Base-by-base conservation (phyloP, 2,329 filamentous ascomycete species). In the Trichoderma sp. region DNA sequence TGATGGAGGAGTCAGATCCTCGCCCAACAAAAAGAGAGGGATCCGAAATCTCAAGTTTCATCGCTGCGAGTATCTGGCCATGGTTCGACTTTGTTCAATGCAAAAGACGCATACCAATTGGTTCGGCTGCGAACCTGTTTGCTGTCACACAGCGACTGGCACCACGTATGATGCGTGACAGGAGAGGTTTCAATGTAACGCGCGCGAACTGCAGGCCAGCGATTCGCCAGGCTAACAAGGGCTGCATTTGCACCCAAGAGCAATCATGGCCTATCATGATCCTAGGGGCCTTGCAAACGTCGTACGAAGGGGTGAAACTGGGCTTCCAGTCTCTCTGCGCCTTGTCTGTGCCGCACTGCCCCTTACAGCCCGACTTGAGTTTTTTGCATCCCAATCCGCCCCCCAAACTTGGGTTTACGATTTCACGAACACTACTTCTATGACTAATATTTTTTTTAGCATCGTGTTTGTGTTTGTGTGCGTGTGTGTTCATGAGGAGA, bases 81-180 rank as follows among this genome's bases (percentile, higher is more conserved):
- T 43, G 40, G 40, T 43, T 43, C 40, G 40, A 43, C 47, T n/a
- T 33, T 33, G 47, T 13, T 64, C 29, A 35, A 33, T 35, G 49
- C 33, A 64, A n/a, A n/a, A 55, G 24, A 29, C 52, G 47, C 40
- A 35, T 29, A 43, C 40, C n/a, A 49, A 67, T 67, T 67, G 63
- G 63, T 55, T 24, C 40, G 40, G 63, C 63, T 67, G 63, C 55
- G 55, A 67, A 67, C 63, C 10, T 14, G 63, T 59, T 49, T 67
- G 63, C 27, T 67, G 63, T 67, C 63, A 52, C 49, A 37, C 63
- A 49, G 47, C 40, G 53, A 67, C 55, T 67, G 63, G 63, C 63
- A 67, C 63, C 63, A 67, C 63, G 63, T 67, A 66, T 67, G 53
- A 67, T 40, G 24, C 40, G 40, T 43, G 40, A n/a, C 40, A n/a